Conservation (phyloP, 2,329 filamentous ascomycete species). For the Chlorencoelia australis region DNA sequence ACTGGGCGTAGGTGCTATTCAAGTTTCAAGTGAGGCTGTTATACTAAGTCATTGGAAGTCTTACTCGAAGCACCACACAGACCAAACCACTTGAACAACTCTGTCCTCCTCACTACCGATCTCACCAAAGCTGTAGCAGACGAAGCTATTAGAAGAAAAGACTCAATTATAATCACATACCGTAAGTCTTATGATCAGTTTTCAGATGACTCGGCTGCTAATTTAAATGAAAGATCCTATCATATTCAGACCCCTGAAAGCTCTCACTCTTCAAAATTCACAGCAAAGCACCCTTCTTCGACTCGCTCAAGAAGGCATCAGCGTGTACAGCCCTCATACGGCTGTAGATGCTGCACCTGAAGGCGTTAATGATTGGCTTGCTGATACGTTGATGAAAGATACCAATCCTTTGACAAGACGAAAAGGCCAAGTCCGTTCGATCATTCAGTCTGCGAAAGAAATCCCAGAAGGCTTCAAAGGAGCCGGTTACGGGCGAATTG, state of each 20-base stretch:
- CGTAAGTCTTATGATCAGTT: constrained; percentile 44
- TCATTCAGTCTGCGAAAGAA: constrained; percentile 22
- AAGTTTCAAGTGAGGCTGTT: not conserved
- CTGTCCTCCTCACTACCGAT: constrained; percentile 77
- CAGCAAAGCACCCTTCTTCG: constrained; percentile 80
- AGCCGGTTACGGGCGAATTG: constrained; percentile 27
- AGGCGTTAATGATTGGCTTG: constrained; percentile 90
- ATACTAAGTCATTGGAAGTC: constrained; percentile 34
- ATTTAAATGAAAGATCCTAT: constrained; percentile 61
- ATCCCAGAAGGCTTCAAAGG: constrained; percentile 18
- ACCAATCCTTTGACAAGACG: not conserved
- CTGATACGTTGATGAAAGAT: constrained; percentile 57
- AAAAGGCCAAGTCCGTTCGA: constrained; percentile 10
- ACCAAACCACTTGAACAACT: constrained; percentile 48
- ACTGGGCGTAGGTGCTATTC: constrained; percentile 52
- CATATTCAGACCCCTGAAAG: constrained; percentile 89
- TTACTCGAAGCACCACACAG: constrained; percentile 60
- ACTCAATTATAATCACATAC: constrained; percentile 78
- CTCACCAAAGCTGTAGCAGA: constrained; percentile 81
- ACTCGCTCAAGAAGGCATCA: constrained; percentile 77
- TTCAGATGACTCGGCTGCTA: not conserved
- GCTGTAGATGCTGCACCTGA: constrained; percentile 79
- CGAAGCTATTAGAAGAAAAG: constrained; percentile 71
- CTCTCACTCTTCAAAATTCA: constrained; percentile 70
- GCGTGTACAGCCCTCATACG: constrained; percentile 93